Conservation (phyloP, 768 basidiomycete genomes). For the Macrolepiota dolichaula region DNA sequence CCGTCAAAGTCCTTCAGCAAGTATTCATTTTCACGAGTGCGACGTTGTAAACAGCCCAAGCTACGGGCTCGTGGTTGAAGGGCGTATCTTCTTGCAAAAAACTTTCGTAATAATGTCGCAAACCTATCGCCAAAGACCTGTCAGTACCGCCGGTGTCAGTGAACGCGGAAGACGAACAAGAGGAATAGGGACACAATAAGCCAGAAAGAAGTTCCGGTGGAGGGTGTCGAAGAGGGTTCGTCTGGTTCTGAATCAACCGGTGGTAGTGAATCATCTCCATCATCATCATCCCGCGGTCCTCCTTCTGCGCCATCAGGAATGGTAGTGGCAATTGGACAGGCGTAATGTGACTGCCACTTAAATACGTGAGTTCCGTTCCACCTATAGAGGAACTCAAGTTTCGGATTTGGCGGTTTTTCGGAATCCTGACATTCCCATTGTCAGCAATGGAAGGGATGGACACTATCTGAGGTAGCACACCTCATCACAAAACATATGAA, state of each 20-base stretch:
- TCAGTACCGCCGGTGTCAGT: background rate
- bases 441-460: background rate
- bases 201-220: background rate
- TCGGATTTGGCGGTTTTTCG: slow-evolving; percentile 12
- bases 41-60: background rate
- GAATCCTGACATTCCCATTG: background rate
- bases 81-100: background rate
- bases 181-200: background rate
- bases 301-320: background rate
- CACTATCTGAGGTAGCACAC: background rate
- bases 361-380: slow-evolving; percentile 26
- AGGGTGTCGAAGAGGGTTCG: background rate
- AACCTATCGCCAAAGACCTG: background rate
- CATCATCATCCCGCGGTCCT: background rate
- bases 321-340: slow-evolving; percentile 17
- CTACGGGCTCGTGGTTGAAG: background rate
- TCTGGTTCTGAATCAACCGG: slow-evolving; percentile 3
- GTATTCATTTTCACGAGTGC: background rate
- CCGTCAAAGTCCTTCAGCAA: background rate
- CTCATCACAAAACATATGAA: slow-evolving; percentile 27
- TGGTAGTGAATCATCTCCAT: background rate
- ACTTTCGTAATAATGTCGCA: background rate
- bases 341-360: slow-evolving; percentile 22
- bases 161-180: background rate
- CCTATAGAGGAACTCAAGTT: slow-evolving; percentile 16